phyloP scores from a whole-genome alignment of 768 basidiomycete genomes.

The Serendipita vermifera region DNA sequence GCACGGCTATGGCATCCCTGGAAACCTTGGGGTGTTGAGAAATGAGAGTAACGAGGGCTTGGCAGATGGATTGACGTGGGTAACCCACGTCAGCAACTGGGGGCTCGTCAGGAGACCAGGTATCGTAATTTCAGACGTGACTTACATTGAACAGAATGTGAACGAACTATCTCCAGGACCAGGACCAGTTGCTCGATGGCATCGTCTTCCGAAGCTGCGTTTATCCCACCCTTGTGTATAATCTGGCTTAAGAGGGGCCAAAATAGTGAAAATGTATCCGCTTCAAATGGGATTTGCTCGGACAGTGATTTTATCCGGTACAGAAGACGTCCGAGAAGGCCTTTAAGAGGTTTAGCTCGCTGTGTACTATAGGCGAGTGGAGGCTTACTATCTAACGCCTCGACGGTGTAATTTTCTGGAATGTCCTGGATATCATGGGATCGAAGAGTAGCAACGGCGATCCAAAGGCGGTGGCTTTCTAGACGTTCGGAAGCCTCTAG shows the following conservation, averaged over 20 bases:
- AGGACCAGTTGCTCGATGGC: constrained; percentile 72
- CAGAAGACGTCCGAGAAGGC: constrained; percentile 68
- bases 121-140: constrained; percentile 16
- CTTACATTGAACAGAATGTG: constrained; percentile 31
- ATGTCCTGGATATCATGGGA: constrained; percentile 51
- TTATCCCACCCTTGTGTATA: constrained; percentile 54
- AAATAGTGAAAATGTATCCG: constrained; percentile 71
- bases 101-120: constrained; percentile 7
- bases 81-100: constrained; percentile 58
- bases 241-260: constrained; percentile 65
- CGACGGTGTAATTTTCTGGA: constrained; percentile 58
- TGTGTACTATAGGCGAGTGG: not conserved
- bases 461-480: constrained; percentile 51
- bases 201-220: constrained; percentile 54
- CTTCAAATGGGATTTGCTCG: constrained; percentile 70
- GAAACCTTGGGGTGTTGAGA: constrained; percentile 63
- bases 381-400: constrained; percentile 49
- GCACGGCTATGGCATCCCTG: constrained; percentile 69
- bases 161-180: constrained; percentile 51
- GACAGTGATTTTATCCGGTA: constrained; percentile 71
- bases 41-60: constrained; percentile 59
- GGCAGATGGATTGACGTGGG: constrained; percentile 59
- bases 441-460: constrained; percentile 75
- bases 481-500: constrained; percentile 62
- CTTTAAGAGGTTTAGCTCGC: constrained; percentile 29